A percentile compares a stretch with the other conserved stretches of the same genome.
Conservation (phyloP, 1,139 yeast species). For the Saccharomyces hybrid region DNA sequence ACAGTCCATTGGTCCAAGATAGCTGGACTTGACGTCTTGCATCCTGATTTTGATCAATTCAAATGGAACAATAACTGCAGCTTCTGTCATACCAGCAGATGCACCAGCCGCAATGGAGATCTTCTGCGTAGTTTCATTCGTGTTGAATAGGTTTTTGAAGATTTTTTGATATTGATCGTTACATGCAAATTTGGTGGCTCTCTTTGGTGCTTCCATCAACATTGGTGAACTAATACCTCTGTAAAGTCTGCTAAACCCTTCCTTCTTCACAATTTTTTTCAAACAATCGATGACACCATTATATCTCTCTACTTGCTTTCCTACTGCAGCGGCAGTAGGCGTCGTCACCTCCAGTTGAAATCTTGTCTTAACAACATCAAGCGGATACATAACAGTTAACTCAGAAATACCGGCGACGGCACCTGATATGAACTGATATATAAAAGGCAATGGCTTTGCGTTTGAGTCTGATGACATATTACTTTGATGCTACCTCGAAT, state of each 20-base stretch:
- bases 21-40: slow-evolving; percentile 79
- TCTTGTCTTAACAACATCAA: slow-evolving; percentile 96
- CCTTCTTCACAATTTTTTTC: slow-evolving; percentile 71
- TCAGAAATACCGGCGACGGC: slow-evolving; percentile 98
- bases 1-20: slow-evolving; percentile 81
- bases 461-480: not conserved
- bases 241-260: slow-evolving; percentile 77
- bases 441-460: slow-evolving; percentile 4
- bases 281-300: slow-evolving; percentile 80
- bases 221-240: slow-evolving; percentile 95
- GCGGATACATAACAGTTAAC: slow-evolving; percentile 93
- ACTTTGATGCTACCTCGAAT: not conserved
- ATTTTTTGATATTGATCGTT: slow-evolving; percentile 94
- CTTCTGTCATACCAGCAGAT: slow-evolving; percentile 95
- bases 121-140: slow-evolving; percentile 64
- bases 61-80: slow-evolving; percentile 94
- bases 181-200: slow-evolving; percentile 97
- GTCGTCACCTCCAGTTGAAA: slow-evolving; percentile 76
- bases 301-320: slow-evolving; percentile 48
- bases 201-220: slow-evolving; percentile 98
- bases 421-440: slow-evolving; percentile 84
- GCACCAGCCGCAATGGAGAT: slow-evolving; percentile 92
- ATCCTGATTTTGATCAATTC: slow-evolving; percentile 80
- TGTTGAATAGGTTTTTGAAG: slow-evolving; percentile 66
- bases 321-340: slow-evolving; percentile 43